Conservation (phyloP, 805 yeast species). For the Vanderwaltozyma yarrowii region DNA sequence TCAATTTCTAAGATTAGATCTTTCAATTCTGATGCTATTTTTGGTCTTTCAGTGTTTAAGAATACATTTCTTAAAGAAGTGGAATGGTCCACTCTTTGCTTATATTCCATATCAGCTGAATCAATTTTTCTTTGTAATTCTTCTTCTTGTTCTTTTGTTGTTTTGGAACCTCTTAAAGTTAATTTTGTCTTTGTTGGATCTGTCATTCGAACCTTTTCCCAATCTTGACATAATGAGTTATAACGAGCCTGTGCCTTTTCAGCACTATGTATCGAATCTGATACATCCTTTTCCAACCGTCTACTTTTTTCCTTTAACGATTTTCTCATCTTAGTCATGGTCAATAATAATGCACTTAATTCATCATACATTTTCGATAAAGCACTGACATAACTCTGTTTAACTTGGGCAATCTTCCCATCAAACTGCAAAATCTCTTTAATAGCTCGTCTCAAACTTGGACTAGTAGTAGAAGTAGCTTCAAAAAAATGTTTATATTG, state of each 20-base stretch:
- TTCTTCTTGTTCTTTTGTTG: constrained; percentile 80
- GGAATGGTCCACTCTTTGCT: constrained; percentile 61
- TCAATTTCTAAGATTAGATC: constrained; percentile 79
- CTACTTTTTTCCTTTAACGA: constrained; percentile 70
- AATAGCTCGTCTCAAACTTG: constrained; percentile 53
- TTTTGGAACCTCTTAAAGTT: constrained; percentile 67
- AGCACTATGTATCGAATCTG: constrained; percentile 71
- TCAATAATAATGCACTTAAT: constrained; percentile 54
- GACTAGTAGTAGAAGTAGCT: constrained; percentile 11
- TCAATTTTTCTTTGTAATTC: constrained; percentile 74
- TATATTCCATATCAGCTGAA: constrained; percentile 78
- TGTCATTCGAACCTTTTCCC: constrained; percentile 67
- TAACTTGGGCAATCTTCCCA: constrained; percentile 63
- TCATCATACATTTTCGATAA: constrained; percentile 82
- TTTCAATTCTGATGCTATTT: constrained; percentile 56
- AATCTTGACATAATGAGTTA: constrained; percentile 70
- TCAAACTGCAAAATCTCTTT: constrained; percentile 67
- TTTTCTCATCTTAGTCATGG: constrained; percentile 67
- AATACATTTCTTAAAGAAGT: constrained; percentile 67
- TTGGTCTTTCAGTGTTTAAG: constrained; percentile 66
- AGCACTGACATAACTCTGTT: constrained; percentile 66
- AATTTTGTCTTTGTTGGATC: constrained; percentile 82
- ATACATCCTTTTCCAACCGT: constrained; percentile 72
- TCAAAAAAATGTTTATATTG: constrained; percentile 41
- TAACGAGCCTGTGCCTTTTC: constrained; percentile 81